phyloP scores from a whole-genome alignment of 768 basidiomycete genomes.

The Gautieria morchelliformis region DNA sequence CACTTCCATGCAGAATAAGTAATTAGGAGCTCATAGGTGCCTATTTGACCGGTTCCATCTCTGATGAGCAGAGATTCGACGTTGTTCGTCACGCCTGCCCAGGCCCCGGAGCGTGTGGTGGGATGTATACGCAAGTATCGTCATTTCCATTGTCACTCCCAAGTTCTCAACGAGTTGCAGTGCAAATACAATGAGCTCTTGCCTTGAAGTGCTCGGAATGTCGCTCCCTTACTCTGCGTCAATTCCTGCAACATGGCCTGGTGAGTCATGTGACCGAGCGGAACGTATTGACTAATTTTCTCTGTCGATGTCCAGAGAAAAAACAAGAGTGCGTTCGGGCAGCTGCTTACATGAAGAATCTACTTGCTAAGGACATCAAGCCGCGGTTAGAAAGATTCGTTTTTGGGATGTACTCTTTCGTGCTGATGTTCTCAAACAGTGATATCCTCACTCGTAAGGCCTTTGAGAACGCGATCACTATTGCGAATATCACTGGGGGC shows the following conservation, averaged over 20 bases:
- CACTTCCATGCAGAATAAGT: neutral
- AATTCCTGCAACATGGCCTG: constrained; percentile 57
- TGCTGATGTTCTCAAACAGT: constrained; percentile 16
- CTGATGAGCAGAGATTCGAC: constrained; percentile 72
- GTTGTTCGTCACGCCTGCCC: constrained; percentile 82
- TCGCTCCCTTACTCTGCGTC: constrained; percentile 65
- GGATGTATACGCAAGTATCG: constrained; percentile 67
- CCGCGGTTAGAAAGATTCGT: constrained; percentile 38
- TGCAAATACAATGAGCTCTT: constrained; percentile 85
- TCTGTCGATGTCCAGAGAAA: constrained; percentile 44
- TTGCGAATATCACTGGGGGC: constrained; percentile 74
- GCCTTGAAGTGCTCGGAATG: constrained; percentile 76
- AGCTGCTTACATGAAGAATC: constrained; percentile 62
- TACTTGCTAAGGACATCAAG: constrained; percentile 73
- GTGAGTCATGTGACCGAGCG: constrained; percentile 25
- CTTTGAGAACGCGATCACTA: constrained; percentile 77
- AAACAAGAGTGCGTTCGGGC: constrained; percentile 73
- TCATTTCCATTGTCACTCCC: neutral
- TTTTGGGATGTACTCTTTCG: neutral
- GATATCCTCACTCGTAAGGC: constrained; percentile 61
- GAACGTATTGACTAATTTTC: neutral
- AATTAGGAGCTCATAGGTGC: constrained; percentile 40
- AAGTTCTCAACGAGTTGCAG: constrained; percentile 21
- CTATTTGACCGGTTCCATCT: constrained; percentile 66
- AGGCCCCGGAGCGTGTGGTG: constrained; percentile 76